A percentile compares a stretch with the other conserved stretches of the same genome.
Evolutionary conservation across 1,284 basidiomycete species (phyloP).

Genomic region (Puccinia polysora): DNA sequence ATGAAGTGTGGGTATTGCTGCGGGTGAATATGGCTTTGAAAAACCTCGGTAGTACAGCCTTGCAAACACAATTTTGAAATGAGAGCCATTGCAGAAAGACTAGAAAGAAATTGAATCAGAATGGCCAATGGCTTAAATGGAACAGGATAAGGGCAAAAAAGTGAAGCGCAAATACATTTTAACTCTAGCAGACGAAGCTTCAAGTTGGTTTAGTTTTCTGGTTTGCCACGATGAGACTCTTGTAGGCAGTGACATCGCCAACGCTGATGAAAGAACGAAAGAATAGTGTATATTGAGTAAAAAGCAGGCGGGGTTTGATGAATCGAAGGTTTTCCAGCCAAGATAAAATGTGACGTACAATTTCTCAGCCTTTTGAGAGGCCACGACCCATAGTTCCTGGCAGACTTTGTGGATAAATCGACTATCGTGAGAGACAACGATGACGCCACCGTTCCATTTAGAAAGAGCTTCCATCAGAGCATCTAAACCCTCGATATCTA

Average conservation of each 20-base stretch:
- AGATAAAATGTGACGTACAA: constrained; percentile 27
- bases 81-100: no score
- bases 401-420: constrained; percentile 50
- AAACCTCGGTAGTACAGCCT: no score
- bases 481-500: constrained; percentile 71
- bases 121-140: no score
- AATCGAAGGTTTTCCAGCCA: neutral
- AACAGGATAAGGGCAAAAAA: neutral
- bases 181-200: no score
- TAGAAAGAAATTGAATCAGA: no score
- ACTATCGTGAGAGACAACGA: constrained; percentile 84
- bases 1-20: no score
- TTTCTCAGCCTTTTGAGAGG: constrained; percentile 43
- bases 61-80: no score
- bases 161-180: no score
- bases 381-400: constrained; percentile 47
- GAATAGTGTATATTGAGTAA: neutral
- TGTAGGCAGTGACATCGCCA: constrained; percentile 41
- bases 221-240: constrained; percentile 42
- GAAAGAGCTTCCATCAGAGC: constrained; percentile 84
- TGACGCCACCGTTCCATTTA: constrained; percentile 88
- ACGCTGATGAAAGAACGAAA: constrained; percentile 24
- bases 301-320: neutral
- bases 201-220: constrained; percentile 43
- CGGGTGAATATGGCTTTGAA: no score